These are phyloP conservation scores for Cajanus cajan DNA, from an alignment of 306 rosid genomes.

Conservation along the genomic window DNA sequence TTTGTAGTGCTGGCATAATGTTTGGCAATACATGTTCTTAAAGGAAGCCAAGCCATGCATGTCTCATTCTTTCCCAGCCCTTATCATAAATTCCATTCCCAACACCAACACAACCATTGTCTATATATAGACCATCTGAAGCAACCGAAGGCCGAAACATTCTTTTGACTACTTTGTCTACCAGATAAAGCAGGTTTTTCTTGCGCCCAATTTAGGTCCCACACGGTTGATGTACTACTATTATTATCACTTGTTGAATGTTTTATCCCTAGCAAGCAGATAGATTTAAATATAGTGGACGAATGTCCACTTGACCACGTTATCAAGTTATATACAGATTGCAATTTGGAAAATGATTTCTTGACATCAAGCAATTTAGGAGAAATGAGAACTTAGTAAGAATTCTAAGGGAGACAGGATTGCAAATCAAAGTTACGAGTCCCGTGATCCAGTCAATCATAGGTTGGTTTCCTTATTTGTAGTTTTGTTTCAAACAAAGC, in stretches of 20 bases:
- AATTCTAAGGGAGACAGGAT: not conserved
- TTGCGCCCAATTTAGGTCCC: constrained; percentile 36
- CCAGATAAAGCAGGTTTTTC: constrained; percentile 40
- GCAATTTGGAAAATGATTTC: not conserved
- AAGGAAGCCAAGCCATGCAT: constrained; percentile 33
- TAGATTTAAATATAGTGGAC: constrained; percentile 3
- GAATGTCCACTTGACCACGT: not conserved
- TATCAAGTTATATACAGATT: not conserved
- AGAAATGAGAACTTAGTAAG: not conserved
- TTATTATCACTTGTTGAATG: constrained; percentile 14
- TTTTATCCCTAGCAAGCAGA: constrained; percentile 2
- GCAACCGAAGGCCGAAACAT: constrained; percentile 32
- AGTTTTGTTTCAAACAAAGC: not conserved
- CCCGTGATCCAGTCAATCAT: not conserved
- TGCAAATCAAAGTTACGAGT: constrained; percentile 3
- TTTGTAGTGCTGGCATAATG: constrained; percentile 38
- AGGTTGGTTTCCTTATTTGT: not conserved
- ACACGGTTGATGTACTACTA: constrained; percentile 4
- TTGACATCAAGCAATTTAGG: not conserved
- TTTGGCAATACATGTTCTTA: constrained; percentile 40
- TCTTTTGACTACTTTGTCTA: constrained; percentile 25
- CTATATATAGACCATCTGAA: constrained; percentile 33
- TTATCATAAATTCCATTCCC: constrained; percentile 51
- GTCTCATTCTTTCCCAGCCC: constrained; percentile 45
- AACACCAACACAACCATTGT: constrained; percentile 29